Percentiles rank a stretch among this genome's conserved stretches.
These are phyloP conservation scores for Colletotrichum sp. DNA, from an alignment of 2,329 filamentous ascomycete genomes.

Conservation along the genomic window DNA sequence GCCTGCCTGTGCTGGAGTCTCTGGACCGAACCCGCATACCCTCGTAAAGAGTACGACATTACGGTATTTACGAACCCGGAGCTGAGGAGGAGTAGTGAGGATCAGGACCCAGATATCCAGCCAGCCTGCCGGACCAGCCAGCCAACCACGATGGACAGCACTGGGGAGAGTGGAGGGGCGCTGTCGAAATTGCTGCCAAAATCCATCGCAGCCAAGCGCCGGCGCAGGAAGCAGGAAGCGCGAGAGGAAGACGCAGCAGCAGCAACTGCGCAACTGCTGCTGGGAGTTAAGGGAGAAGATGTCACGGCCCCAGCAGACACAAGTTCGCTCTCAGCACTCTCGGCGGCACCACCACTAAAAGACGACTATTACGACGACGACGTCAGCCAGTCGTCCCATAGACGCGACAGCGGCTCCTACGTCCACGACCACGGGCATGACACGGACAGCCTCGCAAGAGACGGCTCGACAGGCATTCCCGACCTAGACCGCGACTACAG, in stretches of 20 bases:
- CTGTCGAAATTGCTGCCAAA: slow-evolving; percentile 60
- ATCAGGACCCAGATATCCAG: background rate
- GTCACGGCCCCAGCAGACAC: slow-evolving; percentile 12
- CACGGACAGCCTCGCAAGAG: background rate
- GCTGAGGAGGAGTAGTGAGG: background rate
- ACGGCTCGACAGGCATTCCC: slow-evolving; percentile 15
- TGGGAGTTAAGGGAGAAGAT: slow-evolving; percentile 17
- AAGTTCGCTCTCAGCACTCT: background rate
- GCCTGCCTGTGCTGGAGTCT: background rate
- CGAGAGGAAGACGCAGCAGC: slow-evolving; percentile 34
- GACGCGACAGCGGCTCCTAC: slow-evolving; percentile 39
- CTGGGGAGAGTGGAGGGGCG: slow-evolving; percentile 11
- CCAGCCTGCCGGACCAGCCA: background rate
- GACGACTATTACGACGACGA: slow-evolving; percentile 29
- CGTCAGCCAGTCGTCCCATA: slow-evolving; percentile 38
- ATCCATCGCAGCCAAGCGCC: slow-evolving; percentile 53
- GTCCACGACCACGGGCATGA: slow-evolving; percentile 31
- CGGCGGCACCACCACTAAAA: slow-evolving; percentile 24
- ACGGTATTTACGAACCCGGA: background rate
- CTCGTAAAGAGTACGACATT: slow-evolving; percentile 8
- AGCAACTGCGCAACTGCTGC: slow-evolving; percentile 23
- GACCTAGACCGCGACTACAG: background rate
- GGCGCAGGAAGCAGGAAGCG: slow-evolving; percentile 51
- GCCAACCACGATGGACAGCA: background rate
- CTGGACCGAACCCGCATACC: background rate